A percentile compares a stretch with the other conserved stretches of the same genome.
phyloP scores from a whole-genome alignment of 2,329 filamentous ascomycete genomes.

The Ophioceras dolichostomum region DNA sequence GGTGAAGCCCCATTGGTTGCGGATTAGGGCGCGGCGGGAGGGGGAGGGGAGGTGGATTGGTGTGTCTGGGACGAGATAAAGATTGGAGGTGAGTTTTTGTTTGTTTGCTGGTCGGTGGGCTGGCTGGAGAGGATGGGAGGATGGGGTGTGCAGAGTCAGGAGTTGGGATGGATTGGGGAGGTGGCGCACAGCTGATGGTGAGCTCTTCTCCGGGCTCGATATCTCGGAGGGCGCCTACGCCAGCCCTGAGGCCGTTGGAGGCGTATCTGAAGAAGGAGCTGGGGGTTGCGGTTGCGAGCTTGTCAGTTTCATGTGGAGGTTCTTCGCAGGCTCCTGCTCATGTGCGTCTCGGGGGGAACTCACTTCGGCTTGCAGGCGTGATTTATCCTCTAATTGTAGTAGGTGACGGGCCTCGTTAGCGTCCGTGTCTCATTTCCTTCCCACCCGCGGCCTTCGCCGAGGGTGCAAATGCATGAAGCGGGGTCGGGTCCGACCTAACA shows the following conservation, averaged over 20 bases:
- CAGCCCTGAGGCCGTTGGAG: conserved; percentile 9
- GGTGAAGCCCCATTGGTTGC: conserved; percentile 11
- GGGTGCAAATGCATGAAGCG: not conserved
- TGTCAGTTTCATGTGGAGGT: no score
- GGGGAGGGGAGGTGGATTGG: conserved; percentile 7
- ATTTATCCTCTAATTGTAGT: conserved; percentile 16
- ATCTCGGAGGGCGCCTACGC: conserved; percentile 12
- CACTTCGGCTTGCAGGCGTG: conserved; percentile 15
- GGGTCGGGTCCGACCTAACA: not conserved
- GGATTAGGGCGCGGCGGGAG: conserved; percentile 9
- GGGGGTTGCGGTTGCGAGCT: no score
- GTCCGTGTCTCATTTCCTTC: not conserved
- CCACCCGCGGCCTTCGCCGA: no score
- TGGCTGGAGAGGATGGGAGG: no score
- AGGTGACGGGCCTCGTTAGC: no score
- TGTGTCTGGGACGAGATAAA: conserved; percentile 7
- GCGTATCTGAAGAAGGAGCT: conserved; percentile 13
- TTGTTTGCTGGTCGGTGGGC: not conserved
- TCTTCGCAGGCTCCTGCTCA: no score
- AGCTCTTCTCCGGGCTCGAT: conserved; percentile 17
- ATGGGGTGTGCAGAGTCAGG: not conserved
- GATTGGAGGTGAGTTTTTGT: not conserved
- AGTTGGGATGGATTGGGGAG: not conserved
- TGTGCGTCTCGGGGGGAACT: no score
- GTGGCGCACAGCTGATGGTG: conserved; percentile 13